Evolutionary conservation across 73 alveolate species (phyloP), one percentile per base, ranked within the genome.

Genomic region (Blepharisma japonicum): DNA sequence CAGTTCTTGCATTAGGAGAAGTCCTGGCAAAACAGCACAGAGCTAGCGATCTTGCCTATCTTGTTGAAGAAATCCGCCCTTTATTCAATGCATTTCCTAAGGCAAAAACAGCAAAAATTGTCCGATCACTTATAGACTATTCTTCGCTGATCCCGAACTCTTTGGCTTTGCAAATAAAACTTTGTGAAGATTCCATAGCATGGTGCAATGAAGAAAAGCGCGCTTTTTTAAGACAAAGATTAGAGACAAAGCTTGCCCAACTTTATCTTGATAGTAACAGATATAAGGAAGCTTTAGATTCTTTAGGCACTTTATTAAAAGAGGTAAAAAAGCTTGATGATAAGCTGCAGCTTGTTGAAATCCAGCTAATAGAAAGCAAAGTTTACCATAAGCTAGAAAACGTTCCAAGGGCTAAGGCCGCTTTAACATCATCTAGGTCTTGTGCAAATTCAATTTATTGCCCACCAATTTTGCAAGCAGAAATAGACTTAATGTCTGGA

Each of bases 401-500:
- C 68, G 45, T 85, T 7, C 87, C 87, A 4, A 85, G 81, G 68
- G 66, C 92, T 9, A 85, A 89, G 77, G 98, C 96, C 2, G 86
- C 98, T 38, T 80, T 92, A 47, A 92, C 98, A 0, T 80, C 94
- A 71, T 95, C 89, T 9, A 88, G 89, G 74, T 89, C 98, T 56
- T 81, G 91, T 56, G 82, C 92, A 32, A 89, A 91, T 6, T 80
- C 90, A 50, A 90, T 92, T 25, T 92, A 92, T 71, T 85, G 89
- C 7, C 92, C 83, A 32, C 98, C 98, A 11, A 71, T 81, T 54
- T 71, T 89, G 45, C 94, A 92, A 83, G 98, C 98, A 48, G 88
- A 92, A 76, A 88, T 92, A 9, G 98, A 92, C 83, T 56, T 89
- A 79, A 88, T 81, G 74, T 86, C 92, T 0, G 98, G 98, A 14